Evolutionary conservation across 2,329 filamentous ascomycete species (phyloP).

Genomic region (Blastomyces percursus): DNA sequence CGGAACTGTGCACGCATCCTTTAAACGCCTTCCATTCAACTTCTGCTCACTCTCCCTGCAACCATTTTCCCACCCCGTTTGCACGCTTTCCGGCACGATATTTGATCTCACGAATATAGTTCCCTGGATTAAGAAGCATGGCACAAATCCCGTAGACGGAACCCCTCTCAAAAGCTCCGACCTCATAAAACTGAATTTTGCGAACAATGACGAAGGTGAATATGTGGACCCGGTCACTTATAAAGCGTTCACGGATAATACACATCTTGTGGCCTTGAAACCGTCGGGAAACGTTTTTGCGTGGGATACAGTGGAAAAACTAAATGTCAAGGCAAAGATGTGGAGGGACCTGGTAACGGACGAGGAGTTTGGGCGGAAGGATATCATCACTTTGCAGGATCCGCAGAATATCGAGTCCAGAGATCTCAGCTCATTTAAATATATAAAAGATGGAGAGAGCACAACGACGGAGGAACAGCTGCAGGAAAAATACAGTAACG

Average conservation of each 20-base stretch:
- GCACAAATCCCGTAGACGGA: constrained; percentile 83
- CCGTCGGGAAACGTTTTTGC: constrained; percentile 91
- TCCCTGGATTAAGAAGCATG: constrained; percentile 86
- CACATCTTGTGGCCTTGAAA: constrained; percentile 80
- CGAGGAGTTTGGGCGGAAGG: constrained; percentile 70
- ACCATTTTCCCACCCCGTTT: constrained; percentile 89
- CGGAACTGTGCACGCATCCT: constrained; percentile 48
- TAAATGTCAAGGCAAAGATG: constrained; percentile 95
- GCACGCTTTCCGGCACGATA: constrained; percentile 73
- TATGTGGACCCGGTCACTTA: constrained; percentile 94
- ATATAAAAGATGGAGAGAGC: constrained; percentile 68
- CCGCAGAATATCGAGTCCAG: constrained; percentile 77
- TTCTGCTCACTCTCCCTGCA: constrained; percentile 94
- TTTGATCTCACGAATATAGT: constrained; percentile 94
- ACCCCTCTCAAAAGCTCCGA: constrained; percentile 67
- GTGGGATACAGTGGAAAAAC: constrained; percentile 85
- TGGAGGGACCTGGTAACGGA: constrained; percentile 89
- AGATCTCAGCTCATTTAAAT: constrained; percentile 80
- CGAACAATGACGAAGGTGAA: constrained; percentile 82
- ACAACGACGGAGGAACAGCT: constrained; percentile 60
- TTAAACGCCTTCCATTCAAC: constrained; percentile 90
- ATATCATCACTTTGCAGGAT: constrained; percentile 94
- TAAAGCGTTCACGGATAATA: constrained; percentile 97
- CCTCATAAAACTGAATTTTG: constrained; percentile 80
- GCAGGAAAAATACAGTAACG: constrained; percentile 52